Evolutionary conservation across 306 rosid genomes (phyloP).

Genomic region (Glycine tomentella): DNA sequence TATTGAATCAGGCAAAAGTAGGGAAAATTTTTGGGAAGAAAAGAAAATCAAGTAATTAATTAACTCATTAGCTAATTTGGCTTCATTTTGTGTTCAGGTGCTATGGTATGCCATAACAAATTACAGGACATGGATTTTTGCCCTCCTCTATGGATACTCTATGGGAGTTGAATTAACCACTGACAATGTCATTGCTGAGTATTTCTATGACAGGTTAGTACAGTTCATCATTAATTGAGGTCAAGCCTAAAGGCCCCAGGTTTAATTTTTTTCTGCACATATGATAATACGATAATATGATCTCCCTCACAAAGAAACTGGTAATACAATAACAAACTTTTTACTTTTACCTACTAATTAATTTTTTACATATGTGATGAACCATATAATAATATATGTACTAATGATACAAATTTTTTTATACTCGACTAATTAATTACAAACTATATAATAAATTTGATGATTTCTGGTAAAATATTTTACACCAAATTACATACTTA

Average conservation of each 20-base stretch:
- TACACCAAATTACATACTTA: too few species aligned
- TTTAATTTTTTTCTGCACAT: background rate
- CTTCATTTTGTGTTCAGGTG: slow-evolving; percentile 53
- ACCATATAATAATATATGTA: too few species aligned
- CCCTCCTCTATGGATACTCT: slow-evolving; percentile 86
- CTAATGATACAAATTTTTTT: too few species aligned
- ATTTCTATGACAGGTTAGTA: slow-evolving; percentile 82
- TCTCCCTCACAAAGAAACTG: background rate
- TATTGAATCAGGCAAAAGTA: background rate
- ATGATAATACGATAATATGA: background rate
- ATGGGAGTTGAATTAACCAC: slow-evolving; percentile 94
- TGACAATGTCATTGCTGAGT: slow-evolving; percentile 86
- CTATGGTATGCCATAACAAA: slow-evolving; percentile 85
- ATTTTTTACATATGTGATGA: too few species aligned
- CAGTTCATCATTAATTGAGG: background rate
- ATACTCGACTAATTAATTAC: too few species aligned
- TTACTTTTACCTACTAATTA: too few species aligned
- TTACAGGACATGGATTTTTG: slow-evolving; percentile 91
- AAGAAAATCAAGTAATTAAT: too few species aligned
- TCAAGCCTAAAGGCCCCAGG: background rate
- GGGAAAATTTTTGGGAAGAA: background rate
- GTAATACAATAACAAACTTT: background rate
- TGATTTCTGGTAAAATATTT: too few species aligned
- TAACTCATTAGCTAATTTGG: background rate
- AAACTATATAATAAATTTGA: too few species aligned